Evolutionary conservation across 2,329 filamentous ascomycete genomes (phyloP), one percentile per base, ranked within the genome.

Genomic region (Dactylellina cionopaga): DNA sequence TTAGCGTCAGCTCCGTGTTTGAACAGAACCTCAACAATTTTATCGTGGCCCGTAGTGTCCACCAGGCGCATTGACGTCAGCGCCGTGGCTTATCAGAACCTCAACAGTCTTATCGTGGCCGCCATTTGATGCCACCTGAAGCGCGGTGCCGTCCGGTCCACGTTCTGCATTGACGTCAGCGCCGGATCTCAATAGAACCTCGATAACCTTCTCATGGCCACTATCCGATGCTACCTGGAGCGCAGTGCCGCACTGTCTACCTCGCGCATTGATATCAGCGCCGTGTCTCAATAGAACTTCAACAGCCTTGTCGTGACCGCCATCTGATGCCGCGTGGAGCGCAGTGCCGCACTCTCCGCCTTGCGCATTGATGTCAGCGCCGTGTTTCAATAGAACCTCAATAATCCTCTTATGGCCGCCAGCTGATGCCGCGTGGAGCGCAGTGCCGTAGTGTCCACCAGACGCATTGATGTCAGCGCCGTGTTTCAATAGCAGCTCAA

Each of bases 161-260:
- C n/a, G 37, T 6, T 17, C 2, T 15, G 55, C 55, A 25, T 59
- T 44, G 22, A 59, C 24, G 31, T 59, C 39, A 17, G 55, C 55
- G 7, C 55, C 55, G 22, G 10, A 29, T 24, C 6, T 24, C 46
- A 51, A 13, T n/a, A 51, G n/a, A 29, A n/a, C 10, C 27, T 2
- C 17, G 24, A 51, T n/a, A n/a, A 51, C 27, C 11, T 29, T 29
- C 29, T 2, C n/a, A 17, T 51, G n/a, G 11, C 46, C 22, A 2
- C 22, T 10, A 33, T 5, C 29, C 19, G 46, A 29, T n/a, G 46
- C 46, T n/a, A 2, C 46, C 17, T 25, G 17, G 29, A 51, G 46
- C 6, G 22, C 46, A 33, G 4, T 44, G 15, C 7, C 7, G 15
- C 41, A 15, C 15, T n/a, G n/a, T n/a, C n/a, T n/a, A n/a, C n/a